phyloP scores from a whole-genome alignment of 1,284 basidiomycete species.

The Heterobasidion annosum region DNA sequence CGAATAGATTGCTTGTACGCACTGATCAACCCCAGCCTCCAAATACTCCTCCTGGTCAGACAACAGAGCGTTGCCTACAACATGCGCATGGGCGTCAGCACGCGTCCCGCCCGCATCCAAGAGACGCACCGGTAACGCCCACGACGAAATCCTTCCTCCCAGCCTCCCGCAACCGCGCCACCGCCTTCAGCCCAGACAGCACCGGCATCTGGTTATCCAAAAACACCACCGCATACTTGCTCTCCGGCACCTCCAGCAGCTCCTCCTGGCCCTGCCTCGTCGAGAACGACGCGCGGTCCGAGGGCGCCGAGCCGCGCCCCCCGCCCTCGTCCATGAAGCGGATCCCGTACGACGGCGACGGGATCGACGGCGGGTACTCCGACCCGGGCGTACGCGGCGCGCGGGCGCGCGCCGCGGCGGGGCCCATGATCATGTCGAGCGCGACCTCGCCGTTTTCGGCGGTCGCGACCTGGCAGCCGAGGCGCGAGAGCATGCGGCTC shows the following conservation, averaged over 20 bases:
- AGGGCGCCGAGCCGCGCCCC: neutral
- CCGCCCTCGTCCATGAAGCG: neutral
- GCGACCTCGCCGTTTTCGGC: constrained; percentile 88
- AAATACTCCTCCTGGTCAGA: constrained; percentile 70
- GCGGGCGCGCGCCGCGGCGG: constrained; percentile 5
- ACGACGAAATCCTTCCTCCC: constrained; percentile 71
- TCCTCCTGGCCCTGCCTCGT: constrained; percentile 6
- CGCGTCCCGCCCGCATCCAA: constrained; percentile 12
- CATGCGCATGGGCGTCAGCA: constrained; percentile 7
- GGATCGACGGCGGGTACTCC: neutral
- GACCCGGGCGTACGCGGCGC: constrained; percentile 8
- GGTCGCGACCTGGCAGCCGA: constrained; percentile 70
- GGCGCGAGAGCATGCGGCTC: constrained; percentile 68
- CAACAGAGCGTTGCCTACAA: constrained; percentile 52
- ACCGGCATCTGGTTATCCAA: constrained; percentile 87
- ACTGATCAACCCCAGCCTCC: constrained; percentile 72
- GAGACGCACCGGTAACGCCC: constrained; percentile 57
- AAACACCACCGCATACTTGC: constrained; percentile 65
- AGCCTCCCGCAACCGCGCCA: constrained; percentile 55
- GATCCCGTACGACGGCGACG: neutral
- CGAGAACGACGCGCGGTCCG: neutral
- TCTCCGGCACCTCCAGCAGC: neutral
- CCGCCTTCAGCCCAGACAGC: constrained; percentile 69
- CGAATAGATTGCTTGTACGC: constrained; percentile 17
- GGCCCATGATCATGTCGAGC: constrained; percentile 60